Evolutionary conservation across 331 rosid species (phyloP).

Genomic region (Rhamnella rubrinervis): DNA sequence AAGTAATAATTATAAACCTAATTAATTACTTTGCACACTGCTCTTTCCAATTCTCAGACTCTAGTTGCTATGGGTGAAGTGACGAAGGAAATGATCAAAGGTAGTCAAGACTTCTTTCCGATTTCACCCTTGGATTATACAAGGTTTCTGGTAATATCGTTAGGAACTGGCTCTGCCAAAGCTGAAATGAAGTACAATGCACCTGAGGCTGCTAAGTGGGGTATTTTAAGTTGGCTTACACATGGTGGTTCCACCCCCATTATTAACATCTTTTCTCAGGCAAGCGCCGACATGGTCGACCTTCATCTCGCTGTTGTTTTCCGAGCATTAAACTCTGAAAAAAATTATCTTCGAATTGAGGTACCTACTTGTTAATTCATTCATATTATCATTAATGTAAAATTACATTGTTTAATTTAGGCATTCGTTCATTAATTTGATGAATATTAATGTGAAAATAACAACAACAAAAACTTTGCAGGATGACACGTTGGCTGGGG

Average conservation of each 20-base stretch:
- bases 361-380: not conserved
- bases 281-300: conserved; percentile 50
- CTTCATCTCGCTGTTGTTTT: conserved; percentile 39
- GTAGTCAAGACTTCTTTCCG: conserved; percentile 28
- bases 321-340: conserved; percentile 31
- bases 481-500: conserved; percentile 45
- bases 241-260: conserved; percentile 42
- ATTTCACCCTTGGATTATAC: conserved; percentile 41
- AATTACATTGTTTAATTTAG: not conserved
- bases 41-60: conserved; percentile 20
- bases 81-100: conserved; percentile 27
- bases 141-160: conserved; percentile 43
- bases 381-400: not conserved
- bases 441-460: not conserved
- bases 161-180: conserved; percentile 51
- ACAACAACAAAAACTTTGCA: conserved; percentile 4
- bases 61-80: conserved; percentile 50
- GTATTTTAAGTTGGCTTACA: conserved; percentile 46
- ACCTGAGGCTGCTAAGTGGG: conserved; percentile 46
- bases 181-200: conserved; percentile 36
- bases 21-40: not conserved
- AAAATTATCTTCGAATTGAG: conserved; percentile 37
- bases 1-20: not conserved
- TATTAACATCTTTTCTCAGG: conserved; percentile 37
- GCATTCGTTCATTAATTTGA: too few relatives aligned